A percentile compares a stretch with the other conserved stretches of the same genome.
phyloP scores from a whole-genome alignment of 2,329 filamentous ascomycete genomes.

The Elsinoe necatrix region DNA sequence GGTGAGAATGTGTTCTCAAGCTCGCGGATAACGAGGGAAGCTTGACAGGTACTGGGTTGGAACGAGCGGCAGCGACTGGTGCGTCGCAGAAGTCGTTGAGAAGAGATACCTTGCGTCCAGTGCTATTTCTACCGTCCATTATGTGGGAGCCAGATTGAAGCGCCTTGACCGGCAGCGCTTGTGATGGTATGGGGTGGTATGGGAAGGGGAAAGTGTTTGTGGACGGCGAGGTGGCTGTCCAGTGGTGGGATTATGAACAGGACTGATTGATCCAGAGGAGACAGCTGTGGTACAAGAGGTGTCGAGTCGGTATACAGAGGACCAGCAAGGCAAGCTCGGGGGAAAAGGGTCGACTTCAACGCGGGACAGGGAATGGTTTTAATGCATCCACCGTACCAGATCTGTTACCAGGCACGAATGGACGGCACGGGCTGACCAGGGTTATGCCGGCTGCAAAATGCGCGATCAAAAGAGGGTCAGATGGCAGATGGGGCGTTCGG shows the following conservation, averaged over 20 bases:
- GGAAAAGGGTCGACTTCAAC: background rate
- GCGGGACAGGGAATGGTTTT: constrained; percentile 15
- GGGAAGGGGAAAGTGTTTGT: background rate
- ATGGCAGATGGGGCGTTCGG: constrained; percentile 12
- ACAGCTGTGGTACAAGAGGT: background rate
- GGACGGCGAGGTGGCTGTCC: background rate
- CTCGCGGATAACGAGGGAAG: constrained; percentile 27
- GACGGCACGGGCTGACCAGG: constrained; percentile 6
- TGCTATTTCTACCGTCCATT: constrained; percentile 46
- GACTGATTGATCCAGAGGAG: background rate
- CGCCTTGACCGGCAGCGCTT: constrained; percentile 11
- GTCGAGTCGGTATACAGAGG: background rate
- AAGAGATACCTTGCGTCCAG: constrained; percentile 43
- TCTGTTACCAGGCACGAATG: constrained; percentile 4
- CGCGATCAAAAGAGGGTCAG: constrained; percentile 13
- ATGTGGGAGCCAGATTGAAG: constrained; percentile 27
- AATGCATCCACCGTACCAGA: background rate
- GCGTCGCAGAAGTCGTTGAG: constrained; percentile 37
- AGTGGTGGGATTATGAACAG: background rate
- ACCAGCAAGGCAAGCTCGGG: constrained; percentile 4
- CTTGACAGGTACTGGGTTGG: constrained; percentile 16
- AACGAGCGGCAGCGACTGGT: constrained; percentile 21
- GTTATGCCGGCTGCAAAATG: constrained; percentile 10
- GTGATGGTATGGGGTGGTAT: background rate
- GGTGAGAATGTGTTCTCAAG: constrained; percentile 25